Evolutionary conservation across 1,284 basidiomycete species (phyloP), one percentile per base, ranked within the genome.

Genomic region (Melampsora larici-populina): DNA sequence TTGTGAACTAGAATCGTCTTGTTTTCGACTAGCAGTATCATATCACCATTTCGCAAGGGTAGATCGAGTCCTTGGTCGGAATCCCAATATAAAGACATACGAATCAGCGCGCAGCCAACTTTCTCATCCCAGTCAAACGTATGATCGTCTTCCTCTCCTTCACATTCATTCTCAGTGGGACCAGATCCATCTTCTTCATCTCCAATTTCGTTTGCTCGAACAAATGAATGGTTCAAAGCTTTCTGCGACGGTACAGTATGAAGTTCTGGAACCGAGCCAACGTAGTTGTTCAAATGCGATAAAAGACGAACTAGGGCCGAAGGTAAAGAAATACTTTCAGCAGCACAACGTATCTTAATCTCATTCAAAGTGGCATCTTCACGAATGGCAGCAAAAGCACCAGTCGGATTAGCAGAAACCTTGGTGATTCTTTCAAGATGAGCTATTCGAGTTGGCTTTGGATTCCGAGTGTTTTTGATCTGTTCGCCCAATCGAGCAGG

Each of bases 361-460:
- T 64, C 29, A 43, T 31, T 64, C 29, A 65, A 65, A 33, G 33
- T 29, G 18, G 65, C 90, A 79, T 97, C 93, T 3, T 90, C 87
- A 31, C 91, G 88, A 65, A 99, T 86, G 0, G 93, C 95, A 1
- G 90, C 94, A 83, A 93, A 95, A 0, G 92, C 92, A 4, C 96
- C 96, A 0, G 92, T 91, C 79, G 89, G 91, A 82, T 94, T 98
- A 2, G 92, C 90, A 67, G 90, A 90, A 4, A 99, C 97, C 58
- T 88, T 87, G 69, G 91, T 89, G 26, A 92, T 89, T 17, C 96
- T 90, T 82, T 98, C 94, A 0, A 97, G 85, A 80, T 89, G 90
- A 0, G 92, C 90, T 0, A 97, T 86, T 18, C 90, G 89, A 70
- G 90, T 88, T 83, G 96, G 98, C 85, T 92, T 93, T 85, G 90